A percentile compares a stretch with the other conserved stretches of the same genome.
phyloP scores from a whole-genome alignment of 2,329 filamentous ascomycete genomes.

The Cephalotrichum gorgonifer region DNA sequence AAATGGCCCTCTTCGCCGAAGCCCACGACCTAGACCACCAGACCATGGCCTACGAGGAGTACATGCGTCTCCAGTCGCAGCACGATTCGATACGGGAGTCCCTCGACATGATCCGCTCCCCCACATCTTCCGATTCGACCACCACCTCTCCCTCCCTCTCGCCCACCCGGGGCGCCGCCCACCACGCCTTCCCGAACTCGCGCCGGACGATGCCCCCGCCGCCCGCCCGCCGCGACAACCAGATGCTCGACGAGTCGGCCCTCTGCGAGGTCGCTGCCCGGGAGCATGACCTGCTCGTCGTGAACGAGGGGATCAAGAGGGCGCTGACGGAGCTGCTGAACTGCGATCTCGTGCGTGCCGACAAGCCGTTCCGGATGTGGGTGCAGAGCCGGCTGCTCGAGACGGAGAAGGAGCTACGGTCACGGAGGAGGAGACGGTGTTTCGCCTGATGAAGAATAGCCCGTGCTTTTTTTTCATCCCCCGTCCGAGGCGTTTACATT shows the following conservation, averaged over 20 bases:
- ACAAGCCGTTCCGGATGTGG: constrained; percentile 43
- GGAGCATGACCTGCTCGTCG: constrained; percentile 41
- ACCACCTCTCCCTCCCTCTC: constrained; percentile 47
- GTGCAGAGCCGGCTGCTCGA: constrained; percentile 50
- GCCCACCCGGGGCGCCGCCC: constrained; percentile 44
- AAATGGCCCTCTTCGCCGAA: not conserved
- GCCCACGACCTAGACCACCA: constrained; percentile 15
- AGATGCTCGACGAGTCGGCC: constrained; percentile 32
- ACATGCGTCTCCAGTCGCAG: constrained; percentile 41
- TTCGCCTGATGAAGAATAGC: constrained; percentile 13
- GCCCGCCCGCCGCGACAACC: constrained; percentile 3
- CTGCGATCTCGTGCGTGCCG: constrained; percentile 41
- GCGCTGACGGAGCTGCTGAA: constrained; percentile 52
- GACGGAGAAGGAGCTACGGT: constrained; percentile 47
- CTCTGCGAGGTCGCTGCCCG: constrained; percentile 38
- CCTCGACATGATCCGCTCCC: constrained; percentile 37
- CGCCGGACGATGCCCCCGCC: not conserved
- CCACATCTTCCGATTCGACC: constrained; percentile 17
- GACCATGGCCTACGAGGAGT: constrained; percentile 41
- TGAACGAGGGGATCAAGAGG: constrained; percentile 52
- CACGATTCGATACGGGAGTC: constrained; percentile 41
- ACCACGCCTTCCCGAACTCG: constrained; percentile 14
- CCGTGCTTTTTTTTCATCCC: no score
- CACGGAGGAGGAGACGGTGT: constrained; percentile 38
- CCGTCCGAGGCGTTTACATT: no score